Evolutionary conservation across 352 stramenopile genomes (phyloP).

Genomic region (Pythium folliculosum): DNA sequence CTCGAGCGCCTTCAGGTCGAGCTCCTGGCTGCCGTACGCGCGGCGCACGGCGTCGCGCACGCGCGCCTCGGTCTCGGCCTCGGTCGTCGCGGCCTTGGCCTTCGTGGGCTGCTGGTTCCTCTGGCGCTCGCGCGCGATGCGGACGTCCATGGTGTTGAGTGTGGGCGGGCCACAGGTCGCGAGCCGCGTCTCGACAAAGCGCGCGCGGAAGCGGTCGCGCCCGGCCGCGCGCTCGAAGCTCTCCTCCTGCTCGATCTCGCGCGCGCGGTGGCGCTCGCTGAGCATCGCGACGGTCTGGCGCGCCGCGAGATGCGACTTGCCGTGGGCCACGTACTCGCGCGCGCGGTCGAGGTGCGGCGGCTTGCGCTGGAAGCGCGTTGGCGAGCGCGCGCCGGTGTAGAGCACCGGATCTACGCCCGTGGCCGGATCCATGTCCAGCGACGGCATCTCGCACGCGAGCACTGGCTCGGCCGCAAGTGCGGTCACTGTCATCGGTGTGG

Average conservation of each 20-base stretch:
- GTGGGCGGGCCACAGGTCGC: constrained; percentile 63
- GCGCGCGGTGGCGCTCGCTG: constrained; percentile 47
- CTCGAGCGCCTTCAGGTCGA: constrained; percentile 69
- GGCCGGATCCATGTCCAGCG: constrained; percentile 32
- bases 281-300: constrained; percentile 50
- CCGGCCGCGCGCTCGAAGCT: constrained; percentile 41
- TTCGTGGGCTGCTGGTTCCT: not conserved
- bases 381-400: constrained; percentile 31
- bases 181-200: constrained; percentile 61
- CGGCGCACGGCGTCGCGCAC: constrained; percentile 47
- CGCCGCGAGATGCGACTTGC: constrained; percentile 47
- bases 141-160: constrained; percentile 62
- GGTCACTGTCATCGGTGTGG: not conserved
- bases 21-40: constrained; percentile 50
- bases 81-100: not conserved
- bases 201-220: constrained; percentile 43
- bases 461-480: not conserved
- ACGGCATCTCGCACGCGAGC: constrained; percentile 27
- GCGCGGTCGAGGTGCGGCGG: constrained; percentile 54
- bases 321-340: constrained; percentile 47
- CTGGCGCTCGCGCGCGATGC: constrained; percentile 49
- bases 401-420: constrained; percentile 47
- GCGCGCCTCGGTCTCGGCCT: constrained; percentile 4
- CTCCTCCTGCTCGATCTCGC: constrained; percentile 60
- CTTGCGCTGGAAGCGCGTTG: constrained; percentile 50